phyloP scores from a whole-genome alignment of 305 asterid genomes.

The Fraxinus sp. region DNA sequence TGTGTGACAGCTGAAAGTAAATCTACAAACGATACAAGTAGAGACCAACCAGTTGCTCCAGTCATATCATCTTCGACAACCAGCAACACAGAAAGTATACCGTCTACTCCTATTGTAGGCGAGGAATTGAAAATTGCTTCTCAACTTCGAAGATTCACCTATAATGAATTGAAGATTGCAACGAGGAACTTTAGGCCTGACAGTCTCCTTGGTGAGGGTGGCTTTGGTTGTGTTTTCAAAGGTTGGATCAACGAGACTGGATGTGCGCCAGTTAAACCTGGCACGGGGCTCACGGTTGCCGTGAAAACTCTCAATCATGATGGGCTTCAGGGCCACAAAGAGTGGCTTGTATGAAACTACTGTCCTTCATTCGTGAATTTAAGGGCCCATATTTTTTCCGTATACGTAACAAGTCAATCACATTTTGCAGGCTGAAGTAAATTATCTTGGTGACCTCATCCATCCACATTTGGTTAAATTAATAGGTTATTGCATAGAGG shows the following conservation, averaged over 20 bases:
- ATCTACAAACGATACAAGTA: slow-evolving; percentile 48
- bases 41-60: slow-evolving; percentile 59
- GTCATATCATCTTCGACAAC: slow-evolving; percentile 59
- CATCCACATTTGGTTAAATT: slow-evolving; percentile 65
- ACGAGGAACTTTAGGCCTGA: slow-evolving; percentile 73
- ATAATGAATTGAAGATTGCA: slow-evolving; percentile 61
- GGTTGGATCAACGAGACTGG: slow-evolving; percentile 79
- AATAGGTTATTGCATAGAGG: slow-evolving; percentile 75
- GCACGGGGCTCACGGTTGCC: slow-evolving; percentile 75
- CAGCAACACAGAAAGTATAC: slow-evolving; percentile 56
- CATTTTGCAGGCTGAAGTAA: slow-evolving; percentile 59
- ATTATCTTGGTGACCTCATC: slow-evolving; percentile 64
- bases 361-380: slow-evolving; percentile 17
- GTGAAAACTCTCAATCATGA: slow-evolving; percentile 77
- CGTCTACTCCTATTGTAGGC: slow-evolving; percentile 56
- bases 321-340: slow-evolving; percentile 91
- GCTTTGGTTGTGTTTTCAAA: slow-evolving; percentile 85
- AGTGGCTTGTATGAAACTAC: slow-evolving; percentile 66
- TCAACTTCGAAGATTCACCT: slow-evolving; percentile 70
- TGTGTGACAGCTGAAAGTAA: slow-evolving; percentile 57
- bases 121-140: slow-evolving; percentile 72
- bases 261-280: slow-evolving; percentile 62
- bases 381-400: neutral
- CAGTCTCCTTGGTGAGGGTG: slow-evolving; percentile 81
- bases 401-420: neutral